Base-by-base conservation (phyloP, 2,329 filamentous ascomycete genomes). In the Fusarium azukiicola region DNA sequence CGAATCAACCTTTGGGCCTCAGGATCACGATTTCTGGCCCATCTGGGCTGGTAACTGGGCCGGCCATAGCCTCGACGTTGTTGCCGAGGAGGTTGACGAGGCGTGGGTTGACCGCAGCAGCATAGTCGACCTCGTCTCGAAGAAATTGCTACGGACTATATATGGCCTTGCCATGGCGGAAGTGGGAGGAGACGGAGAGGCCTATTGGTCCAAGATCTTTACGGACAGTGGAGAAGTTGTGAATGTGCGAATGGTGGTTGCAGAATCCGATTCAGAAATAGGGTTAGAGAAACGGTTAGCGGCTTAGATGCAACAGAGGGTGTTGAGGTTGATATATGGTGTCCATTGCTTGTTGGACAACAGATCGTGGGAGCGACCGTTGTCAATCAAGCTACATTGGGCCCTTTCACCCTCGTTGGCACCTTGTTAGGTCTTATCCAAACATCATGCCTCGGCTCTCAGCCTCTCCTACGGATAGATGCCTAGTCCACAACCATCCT, bases 21-120 rank as follows among this genome's bases (percentile, higher is more conserved):
- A 69, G 1, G 32, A 52, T 12, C 7, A 42, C 12, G 9, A 14
- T 4, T 74, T 76, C 23, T 64, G 71, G 54, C 69, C 52, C 1
- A 79, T 79, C 0, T 77, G 49, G 58, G 27, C 16, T 1, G 76
- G 71, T 2, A 52, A 50, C 4, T 79, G 77, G 77, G 74, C 76
- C 3, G 63, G 68, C 0, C 69, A 76, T 14, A 67, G 58, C 5
- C 17, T 79, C 11, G 77, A 79, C 5, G 40, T 74, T 16, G 69
- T 79, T 6, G 13, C 38, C 3, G 50, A 73, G 10, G 7, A 13
- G 3, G 17, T 27, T 5, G 17, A 54, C 3, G 69, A 67, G 4
- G 36, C 5, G 1, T 77, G 77, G 71, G 16, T 54, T 17, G 74
- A 79, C 16, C 75, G 74, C 2, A 74, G 66, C 19, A 11, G 23